Evolutionary conservation across 176 grass and related monocot genomes (phyloP).

Genomic region (Aegilops sharonensis): DNA sequence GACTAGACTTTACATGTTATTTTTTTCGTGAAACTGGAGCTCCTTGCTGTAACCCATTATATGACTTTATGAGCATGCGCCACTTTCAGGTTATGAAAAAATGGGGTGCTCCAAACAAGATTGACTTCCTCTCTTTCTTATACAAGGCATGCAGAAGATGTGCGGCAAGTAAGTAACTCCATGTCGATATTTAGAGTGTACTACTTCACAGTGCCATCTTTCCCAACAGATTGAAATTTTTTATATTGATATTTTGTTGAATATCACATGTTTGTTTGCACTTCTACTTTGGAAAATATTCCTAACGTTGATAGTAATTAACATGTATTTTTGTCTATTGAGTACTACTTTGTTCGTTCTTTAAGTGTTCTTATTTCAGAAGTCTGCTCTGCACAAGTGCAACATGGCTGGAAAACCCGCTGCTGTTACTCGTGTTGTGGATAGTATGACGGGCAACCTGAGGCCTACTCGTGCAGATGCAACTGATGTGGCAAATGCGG

Average conservation of each 20-base stretch:
- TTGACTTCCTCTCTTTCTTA: slow-evolving; percentile 96
- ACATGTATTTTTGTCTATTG: not conserved
- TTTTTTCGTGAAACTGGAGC: not conserved
- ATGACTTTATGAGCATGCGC: not conserved
- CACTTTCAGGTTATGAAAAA: slow-evolving; percentile 80
- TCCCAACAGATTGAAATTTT: not conserved
- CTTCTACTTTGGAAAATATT: slow-evolving; percentile 5
- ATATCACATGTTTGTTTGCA: not conserved
- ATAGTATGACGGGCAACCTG: slow-evolving; percentile 98
- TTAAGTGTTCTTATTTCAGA: slow-evolving; percentile 90
- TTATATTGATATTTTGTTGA: slow-evolving; percentile 4
- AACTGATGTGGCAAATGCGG: slow-evolving; percentile 95
- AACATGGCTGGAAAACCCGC: slow-evolving; percentile 30
- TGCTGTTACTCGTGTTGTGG: slow-evolving; percentile 90
- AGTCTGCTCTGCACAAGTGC: slow-evolving; percentile 44
- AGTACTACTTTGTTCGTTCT: slow-evolving; percentile 13
- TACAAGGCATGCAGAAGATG: slow-evolving; percentile 91
- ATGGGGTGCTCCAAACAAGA: slow-evolving; percentile 92
- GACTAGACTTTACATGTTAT: not conserved
- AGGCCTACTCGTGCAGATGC: slow-evolving; percentile 89
- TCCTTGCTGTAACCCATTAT: not conserved
- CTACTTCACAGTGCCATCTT: not conserved
- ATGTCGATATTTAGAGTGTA: slow-evolving; percentile 12
- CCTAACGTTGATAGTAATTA: slow-evolving; percentile 63
- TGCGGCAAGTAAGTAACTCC: slow-evolving; percentile 60